Conservation (phyloP, 495 filamentous ascomycete genomes). For the Talaromyces thailandensis region DNA sequence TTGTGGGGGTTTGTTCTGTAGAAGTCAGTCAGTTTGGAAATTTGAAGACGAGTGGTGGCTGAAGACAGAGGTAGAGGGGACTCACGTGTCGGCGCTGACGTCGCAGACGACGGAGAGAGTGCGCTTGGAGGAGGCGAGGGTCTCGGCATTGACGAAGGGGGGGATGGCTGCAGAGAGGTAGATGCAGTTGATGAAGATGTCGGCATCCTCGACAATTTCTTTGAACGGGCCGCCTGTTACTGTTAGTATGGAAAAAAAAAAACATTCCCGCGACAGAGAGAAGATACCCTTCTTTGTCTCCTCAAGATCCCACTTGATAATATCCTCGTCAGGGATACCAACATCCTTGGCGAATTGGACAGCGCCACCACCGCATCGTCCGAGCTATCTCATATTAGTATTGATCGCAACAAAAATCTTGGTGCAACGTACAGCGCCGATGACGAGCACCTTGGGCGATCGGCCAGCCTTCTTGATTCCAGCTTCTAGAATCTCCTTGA, state of each 20-base stretch:
- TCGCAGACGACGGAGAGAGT: slow-evolving; percentile 83
- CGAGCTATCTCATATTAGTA: slow-evolving; percentile 33
- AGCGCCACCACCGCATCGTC: slow-evolving; percentile 81
- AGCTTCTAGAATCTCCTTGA: slow-evolving; percentile 56
- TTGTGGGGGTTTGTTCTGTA: slow-evolving; percentile 59
- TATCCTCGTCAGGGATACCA: slow-evolving; percentile 62
- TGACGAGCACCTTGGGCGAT: slow-evolving; percentile 46
- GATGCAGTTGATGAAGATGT: slow-evolving; percentile 89
- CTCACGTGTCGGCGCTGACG: slow-evolving; percentile 62
- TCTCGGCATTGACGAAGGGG: slow-evolving; percentile 63
- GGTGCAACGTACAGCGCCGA: slow-evolving; percentile 41
- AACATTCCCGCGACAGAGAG: not conserved
- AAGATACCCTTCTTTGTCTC: slow-evolving; percentile 55
- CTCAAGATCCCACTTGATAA: slow-evolving; percentile 86
- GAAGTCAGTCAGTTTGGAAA: too few species aligned
- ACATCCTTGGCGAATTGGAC: slow-evolving; percentile 69
- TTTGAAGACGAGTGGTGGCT: not conserved
- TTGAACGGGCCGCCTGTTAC: slow-evolving; percentile 68
- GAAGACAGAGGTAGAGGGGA: not conserved
- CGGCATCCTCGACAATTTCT: slow-evolving; percentile 64
- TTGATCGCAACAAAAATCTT: not conserved
- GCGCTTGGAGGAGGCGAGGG: slow-evolving; percentile 57
- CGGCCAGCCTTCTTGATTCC: slow-evolving; percentile 46
- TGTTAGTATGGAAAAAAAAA: not conserved
- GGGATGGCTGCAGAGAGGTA: slow-evolving; percentile 66